Evolutionary conservation across 768 basidiomycete species (phyloP), one percentile per base, ranked within the genome.

Genomic region (Pulveroboletus sp.): DNA sequence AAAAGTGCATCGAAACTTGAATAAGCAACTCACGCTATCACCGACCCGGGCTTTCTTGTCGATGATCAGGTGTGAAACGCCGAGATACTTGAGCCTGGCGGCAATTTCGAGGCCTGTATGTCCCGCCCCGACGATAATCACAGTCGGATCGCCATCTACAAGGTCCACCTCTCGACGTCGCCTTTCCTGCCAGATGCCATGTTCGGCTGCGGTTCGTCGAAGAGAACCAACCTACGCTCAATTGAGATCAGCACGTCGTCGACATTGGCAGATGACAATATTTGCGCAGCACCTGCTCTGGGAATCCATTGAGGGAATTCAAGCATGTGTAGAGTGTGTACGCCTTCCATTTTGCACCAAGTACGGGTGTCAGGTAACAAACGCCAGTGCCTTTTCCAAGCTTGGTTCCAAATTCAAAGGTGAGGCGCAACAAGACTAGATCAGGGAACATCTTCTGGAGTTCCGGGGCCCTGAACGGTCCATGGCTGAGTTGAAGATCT

Each of bases 31-130:
- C 39, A 65, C 63, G 36, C 43, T 76, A 53, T 82, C 79, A 2
- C 84, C 82, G 10, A 82, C 64, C 5, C 75, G 67, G 14, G 67
- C 45, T 45, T 79, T 75, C 56, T 69, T 72, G 53, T 87, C 85
- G 13, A 86, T 67, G n/a, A 84, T 63, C 10, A 91, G 66, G 1
- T 75, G 68, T 2, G 70, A 57, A 12, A 90, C 65, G 17, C 76
- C 80, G 21, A 87, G 67, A 35, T 71, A 72, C 57, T 82, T 82
- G 46, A 90, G 68, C n/a, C 84, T 72, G 2, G 84, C 84, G 0
- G 86, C 85, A 2, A 80, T 60, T 34, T 75, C 78, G 24, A 92
- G 66, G 2, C 87, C 89, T 52, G 75, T 77, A 47, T 88, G 87
- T 0, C 84, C 85, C 0, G 75, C 84, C 11, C 84, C 82, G 17